Base-by-base conservation (phyloP, 331 rosid species). In the Quercus tomentella region DNA sequence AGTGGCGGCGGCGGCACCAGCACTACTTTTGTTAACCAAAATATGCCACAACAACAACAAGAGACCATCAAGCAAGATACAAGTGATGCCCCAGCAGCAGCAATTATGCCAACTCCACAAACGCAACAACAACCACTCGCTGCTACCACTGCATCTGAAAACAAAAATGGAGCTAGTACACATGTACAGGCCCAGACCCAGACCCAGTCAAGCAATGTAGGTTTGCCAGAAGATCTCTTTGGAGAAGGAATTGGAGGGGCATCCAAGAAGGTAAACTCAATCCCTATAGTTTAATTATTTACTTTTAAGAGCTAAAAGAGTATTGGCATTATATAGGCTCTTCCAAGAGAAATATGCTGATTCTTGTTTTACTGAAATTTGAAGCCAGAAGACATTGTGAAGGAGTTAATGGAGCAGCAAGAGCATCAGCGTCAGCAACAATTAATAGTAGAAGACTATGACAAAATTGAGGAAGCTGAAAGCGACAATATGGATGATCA, bases 301-400 rank as follows among this genome's bases (percentile, higher is more conserved):
- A 41, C 45, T 41, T 41, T 41, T 41, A 41, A 41, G 12, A 41
- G 3, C 2, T 37, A 41, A 41, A 37, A 37, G 7, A 7, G 43
- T 37, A 37, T 37, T 37, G 43, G 43, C 43, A 37, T 37, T 37
- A 37, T 37, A 41, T 41, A 41, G 45, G 12, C 3, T 7, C 11
- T 41, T 41, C 20, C 70, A 25, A 58, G 69, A 9, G 72, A 78
- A 67, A 55, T 2, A 55, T 81, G 79, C 84, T 80, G 87, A 84
- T 84, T 72, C 52, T 67, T 60, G 56, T 43, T 76, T 76, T 81
- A 76, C 75, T 22, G 17, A 49, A 10, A 60, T 81, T 68, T 86
- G 89, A 86, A 86, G 89, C 89, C 89, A 86, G 89, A 86, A 86
- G 89, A 83, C 89, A 83, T 81, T 76, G 82, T 86, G 84, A 83